Percentiles rank a stretch among this genome's conserved stretches.
These are phyloP conservation scores for Neofusicoccum cordaticola DNA, from an alignment of 2,329 filamentous ascomycete genomes.

Conservation along the genomic window DNA sequence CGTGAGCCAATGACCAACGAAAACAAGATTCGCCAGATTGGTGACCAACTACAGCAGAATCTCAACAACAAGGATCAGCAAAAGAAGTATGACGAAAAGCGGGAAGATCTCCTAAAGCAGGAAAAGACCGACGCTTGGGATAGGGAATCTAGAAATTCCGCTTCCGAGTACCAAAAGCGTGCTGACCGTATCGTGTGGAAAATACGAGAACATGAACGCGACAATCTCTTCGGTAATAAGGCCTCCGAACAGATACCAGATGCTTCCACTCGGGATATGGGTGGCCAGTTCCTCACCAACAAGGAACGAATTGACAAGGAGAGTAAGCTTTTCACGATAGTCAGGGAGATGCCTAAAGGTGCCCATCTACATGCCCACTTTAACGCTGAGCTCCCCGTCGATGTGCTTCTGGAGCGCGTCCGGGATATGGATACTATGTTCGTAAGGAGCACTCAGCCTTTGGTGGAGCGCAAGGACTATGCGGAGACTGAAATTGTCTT, in stretches of 20 bases:
- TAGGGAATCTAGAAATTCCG: slow-evolving; percentile 25
- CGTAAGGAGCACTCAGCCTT: slow-evolving; percentile 59
- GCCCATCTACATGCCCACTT: slow-evolving; percentile 73
- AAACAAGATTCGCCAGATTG: background rate
- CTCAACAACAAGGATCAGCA: background rate
- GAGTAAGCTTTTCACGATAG: slow-evolving; percentile 58
- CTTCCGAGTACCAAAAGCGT: slow-evolving; percentile 26
- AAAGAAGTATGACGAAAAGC: slow-evolving; percentile 24
- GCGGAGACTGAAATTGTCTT: slow-evolving; percentile 61
- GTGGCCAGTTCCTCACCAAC: slow-evolving; percentile 47
- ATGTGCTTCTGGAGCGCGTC: slow-evolving; percentile 58
- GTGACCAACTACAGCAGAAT: background rate
- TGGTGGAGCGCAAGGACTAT: slow-evolving; percentile 45
- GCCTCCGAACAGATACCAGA: slow-evolving; percentile 42
- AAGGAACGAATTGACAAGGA: slow-evolving; percentile 43
- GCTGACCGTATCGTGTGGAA: slow-evolving; percentile 36
- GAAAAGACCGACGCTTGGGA: slow-evolving; percentile 40
- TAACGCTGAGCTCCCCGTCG: slow-evolving; percentile 67
- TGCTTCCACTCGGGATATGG: slow-evolving; percentile 43
- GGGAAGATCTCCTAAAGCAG: slow-evolving; percentile 27
- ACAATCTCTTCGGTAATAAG: slow-evolving; percentile 41
- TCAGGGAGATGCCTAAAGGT: slow-evolving; percentile 65
- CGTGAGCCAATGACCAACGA: background rate
- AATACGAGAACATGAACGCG: slow-evolving; percentile 44
- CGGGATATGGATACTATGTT: slow-evolving; percentile 62